Percentiles rank a stretch among this genome's conserved stretches.
These are phyloP conservation scores for Acmispon strigosus DNA, from an alignment of 306 rosid genomes.

Conservation along the genomic window DNA sequence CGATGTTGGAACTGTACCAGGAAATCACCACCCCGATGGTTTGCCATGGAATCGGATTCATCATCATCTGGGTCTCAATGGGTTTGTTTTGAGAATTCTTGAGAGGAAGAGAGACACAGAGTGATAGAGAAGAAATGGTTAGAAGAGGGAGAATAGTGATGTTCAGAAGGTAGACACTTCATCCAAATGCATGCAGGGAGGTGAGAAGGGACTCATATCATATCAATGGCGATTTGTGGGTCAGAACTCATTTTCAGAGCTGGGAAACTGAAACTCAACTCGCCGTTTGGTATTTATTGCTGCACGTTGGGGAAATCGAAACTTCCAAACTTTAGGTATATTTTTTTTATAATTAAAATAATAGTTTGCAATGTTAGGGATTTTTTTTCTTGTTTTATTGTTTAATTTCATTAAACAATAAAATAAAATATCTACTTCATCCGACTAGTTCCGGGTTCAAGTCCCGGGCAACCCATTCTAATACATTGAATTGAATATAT, in stretches of 20 bases:
- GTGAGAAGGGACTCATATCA: not conserved
- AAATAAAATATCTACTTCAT: no score
- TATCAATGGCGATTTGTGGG: slow-evolving; percentile 20
- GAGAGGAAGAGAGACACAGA: not conserved
- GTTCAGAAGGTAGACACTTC: not conserved
- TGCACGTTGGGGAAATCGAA: no score
- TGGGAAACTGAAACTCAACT: not conserved
- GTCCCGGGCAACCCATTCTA: no score
- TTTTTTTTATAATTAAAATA: no score
- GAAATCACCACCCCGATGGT: slow-evolving; percentile 21
- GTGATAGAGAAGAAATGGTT: not conserved
- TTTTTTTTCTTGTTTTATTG: no score
- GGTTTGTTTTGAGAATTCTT: not conserved
- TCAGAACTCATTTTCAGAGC: not conserved
- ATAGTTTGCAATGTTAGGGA: no score
- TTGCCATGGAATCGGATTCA: slow-evolving; percentile 24
- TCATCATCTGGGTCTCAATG: slow-evolving; percentile 3
- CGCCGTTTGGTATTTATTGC: not conserved
- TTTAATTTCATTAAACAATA: no score
- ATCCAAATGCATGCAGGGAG: slow-evolving; percentile 12
- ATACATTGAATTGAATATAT: no score
- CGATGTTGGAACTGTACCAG: slow-evolving; percentile 41
- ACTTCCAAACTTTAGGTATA: no score
- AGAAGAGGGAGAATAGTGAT: not conserved
- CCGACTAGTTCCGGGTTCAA: no score